Conservation (phyloP, 306 rosid species). For the Sicyos baderoa region DNA sequence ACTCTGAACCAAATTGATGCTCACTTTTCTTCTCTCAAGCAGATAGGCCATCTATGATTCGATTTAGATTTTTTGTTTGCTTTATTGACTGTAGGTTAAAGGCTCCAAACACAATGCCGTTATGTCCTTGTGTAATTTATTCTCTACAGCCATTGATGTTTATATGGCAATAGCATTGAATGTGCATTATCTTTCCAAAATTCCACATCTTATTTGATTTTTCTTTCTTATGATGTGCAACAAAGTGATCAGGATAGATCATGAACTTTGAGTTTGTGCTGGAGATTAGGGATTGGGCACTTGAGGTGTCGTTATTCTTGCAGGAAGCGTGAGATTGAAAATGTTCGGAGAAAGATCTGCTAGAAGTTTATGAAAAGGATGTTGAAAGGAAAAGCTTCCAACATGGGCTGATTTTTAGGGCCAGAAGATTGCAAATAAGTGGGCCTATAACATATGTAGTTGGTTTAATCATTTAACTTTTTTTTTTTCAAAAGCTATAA, state of each 20-base stretch:
- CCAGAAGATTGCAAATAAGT: conserved; percentile 5
- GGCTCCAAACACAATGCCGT: conserved; percentile 14
- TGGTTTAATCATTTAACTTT: neutral
- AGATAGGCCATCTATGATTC: conserved; percentile 48
- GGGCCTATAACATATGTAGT: conserved; percentile 3
- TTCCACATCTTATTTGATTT: neutral
- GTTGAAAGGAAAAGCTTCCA: conserved; percentile 5
- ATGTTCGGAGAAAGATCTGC: conserved; percentile 6
- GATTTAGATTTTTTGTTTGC: neutral
- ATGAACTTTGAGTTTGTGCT: neutral
- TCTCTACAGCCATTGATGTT: conserved; percentile 14
- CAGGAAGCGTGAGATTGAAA: conserved; percentile 9
- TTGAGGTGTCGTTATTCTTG: neutral
- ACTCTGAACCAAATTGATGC: conserved; percentile 48
- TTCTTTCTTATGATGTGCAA: conserved; percentile 10
- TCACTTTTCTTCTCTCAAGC: conserved; percentile 57
- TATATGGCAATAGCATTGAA: conserved; percentile 17
- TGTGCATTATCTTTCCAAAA: conserved; percentile 12
- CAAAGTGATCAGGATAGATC: conserved; percentile 8
- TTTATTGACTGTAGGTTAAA: neutral
- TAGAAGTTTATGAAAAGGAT: neutral
- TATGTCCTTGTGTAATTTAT: conserved; percentile 11
- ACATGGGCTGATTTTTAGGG: conserved; percentile 12
- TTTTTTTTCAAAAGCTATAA: conserved; percentile 16
- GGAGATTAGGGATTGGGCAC: neutral